Evolutionary conservation across 306 rosid species (phyloP).

Genomic region (Cucurbita maxima): DNA sequence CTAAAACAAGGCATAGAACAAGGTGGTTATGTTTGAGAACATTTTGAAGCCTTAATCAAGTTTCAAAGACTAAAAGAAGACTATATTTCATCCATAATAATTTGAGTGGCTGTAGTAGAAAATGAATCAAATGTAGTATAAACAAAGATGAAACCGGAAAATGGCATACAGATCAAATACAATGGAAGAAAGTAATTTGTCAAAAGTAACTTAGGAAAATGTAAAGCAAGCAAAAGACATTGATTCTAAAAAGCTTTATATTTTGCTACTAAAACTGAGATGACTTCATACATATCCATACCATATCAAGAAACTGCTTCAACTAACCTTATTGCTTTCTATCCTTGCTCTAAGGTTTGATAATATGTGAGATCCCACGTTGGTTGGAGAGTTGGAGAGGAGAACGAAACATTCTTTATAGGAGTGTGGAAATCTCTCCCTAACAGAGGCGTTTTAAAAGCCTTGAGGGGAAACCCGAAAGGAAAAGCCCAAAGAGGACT

Average conservation of each 20-base stretch:
- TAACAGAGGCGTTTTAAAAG: too few relatives aligned
- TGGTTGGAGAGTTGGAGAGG: too few relatives aligned
- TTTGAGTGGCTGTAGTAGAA: neutral
- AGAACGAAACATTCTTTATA: too few relatives aligned
- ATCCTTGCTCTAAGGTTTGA: neutral
- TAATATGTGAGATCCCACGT: too few relatives aligned
- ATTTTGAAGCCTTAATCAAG: neutral
- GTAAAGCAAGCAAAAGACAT: neutral
- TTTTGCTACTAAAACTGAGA: neutral
- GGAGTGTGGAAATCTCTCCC: too few relatives aligned
- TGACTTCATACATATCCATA: neutral
- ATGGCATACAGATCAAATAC: neutral
- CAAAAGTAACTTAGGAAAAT: neutral
- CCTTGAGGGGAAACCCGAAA: too few relatives aligned
- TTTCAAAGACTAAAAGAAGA: neutral
- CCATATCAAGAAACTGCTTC: neutral
- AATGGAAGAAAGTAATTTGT: neutral
- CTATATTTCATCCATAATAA: neutral
- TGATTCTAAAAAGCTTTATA: neutral
- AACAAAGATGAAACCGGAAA: neutral
- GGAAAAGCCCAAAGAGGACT: too few relatives aligned
- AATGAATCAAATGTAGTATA: neutral
- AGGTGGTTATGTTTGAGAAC: neutral
- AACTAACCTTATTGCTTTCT: neutral
- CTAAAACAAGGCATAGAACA: neutral